Evolutionary conservation across 1,139 yeast genomes (phyloP).

Genomic region (Candida sp.): DNA sequence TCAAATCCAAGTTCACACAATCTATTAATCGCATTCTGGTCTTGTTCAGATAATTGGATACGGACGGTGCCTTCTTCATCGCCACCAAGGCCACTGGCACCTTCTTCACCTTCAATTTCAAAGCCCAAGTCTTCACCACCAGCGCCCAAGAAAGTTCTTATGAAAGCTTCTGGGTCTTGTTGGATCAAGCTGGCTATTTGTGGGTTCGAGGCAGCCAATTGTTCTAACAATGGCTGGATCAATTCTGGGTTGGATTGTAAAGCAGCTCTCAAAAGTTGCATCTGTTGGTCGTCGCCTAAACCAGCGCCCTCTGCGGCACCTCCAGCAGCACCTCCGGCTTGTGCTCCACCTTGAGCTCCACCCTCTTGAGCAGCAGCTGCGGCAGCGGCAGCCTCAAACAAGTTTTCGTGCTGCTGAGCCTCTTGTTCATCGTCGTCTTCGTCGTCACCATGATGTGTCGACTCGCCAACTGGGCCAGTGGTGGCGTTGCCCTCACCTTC

Average conservation of each 20-base stretch:
- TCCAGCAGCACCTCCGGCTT: conserved; percentile 23
- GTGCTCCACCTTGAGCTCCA: conserved; percentile 28
- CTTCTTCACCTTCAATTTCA: conserved; percentile 42
- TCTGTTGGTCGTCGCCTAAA: conserved; percentile 53
- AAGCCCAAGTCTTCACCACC: conserved; percentile 52
- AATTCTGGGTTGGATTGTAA: conserved; percentile 90
- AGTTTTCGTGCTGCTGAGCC: conserved; percentile 48
- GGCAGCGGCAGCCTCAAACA: conserved; percentile 71
- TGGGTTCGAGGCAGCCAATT: conserved; percentile 84
- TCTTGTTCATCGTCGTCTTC: conserved; percentile 26
- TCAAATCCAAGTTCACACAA: conserved; percentile 94
- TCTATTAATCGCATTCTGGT: conserved; percentile 85
- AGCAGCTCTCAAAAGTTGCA: conserved; percentile 74
- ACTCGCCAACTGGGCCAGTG: conserved; percentile 16
- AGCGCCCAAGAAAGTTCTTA: conserved; percentile 70
- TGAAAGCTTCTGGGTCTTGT: conserved; percentile 85
- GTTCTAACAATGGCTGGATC: conserved; percentile 83
- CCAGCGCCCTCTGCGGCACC: conserved; percentile 18
- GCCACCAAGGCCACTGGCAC: conserved; percentile 28
- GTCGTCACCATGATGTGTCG: conserved; percentile 7
- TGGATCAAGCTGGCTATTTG: conserved; percentile 84
- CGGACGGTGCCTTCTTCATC: conserved; percentile 48
- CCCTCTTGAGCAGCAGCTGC: conserved; percentile 26
- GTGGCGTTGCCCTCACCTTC: conserved; percentile 18
- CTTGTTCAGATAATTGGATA: conserved; percentile 77